Percentiles rank a stretch among this genome's conserved stretches.
phyloP scores from a whole-genome alignment of 805 yeast species.

The Cephaloascus albidus region DNA sequence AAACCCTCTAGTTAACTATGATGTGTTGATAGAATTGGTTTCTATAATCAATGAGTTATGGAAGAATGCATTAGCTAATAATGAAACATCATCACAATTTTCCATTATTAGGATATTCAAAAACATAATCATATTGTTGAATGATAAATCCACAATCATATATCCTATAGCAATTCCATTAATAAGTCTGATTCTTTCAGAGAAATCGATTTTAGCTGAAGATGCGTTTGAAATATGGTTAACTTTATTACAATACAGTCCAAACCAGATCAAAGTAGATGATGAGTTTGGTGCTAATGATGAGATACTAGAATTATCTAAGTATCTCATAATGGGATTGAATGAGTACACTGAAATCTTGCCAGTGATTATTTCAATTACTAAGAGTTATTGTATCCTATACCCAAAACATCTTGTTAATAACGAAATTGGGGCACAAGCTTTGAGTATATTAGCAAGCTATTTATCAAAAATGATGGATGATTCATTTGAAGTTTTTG shows the following conservation, averaged over 20 bases:
- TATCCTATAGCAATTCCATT: conserved; percentile 58
- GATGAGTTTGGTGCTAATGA: conserved; percentile 10
- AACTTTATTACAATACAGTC: conserved; percentile 54
- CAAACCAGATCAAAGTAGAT: conserved; percentile 15
- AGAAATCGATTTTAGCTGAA: conserved; percentile 58
- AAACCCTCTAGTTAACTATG: conserved; percentile 50
- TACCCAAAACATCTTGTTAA: conserved; percentile 30
- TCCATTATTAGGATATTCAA: conserved; percentile 43
- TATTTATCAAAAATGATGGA: conserved; percentile 59
- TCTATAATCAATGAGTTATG: conserved; percentile 62
- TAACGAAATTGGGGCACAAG: conserved; percentile 23
- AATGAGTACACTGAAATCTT: conserved; percentile 66
- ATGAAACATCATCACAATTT: conserved; percentile 27
- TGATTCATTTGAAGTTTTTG: conserved; percentile 51
- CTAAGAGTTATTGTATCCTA: conserved; percentile 52
- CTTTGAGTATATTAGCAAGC: conserved; percentile 40
- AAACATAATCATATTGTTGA: conserved; percentile 46
- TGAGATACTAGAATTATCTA: conserved; percentile 34
- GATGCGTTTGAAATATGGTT: conserved; percentile 86
- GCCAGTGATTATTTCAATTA: conserved; percentile 50
- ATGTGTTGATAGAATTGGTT: conserved; percentile 41
- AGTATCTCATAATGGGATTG: conserved; percentile 47
- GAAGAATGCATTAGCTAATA: conserved; percentile 39
- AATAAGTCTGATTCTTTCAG: conserved; percentile 52
- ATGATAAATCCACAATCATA: conserved; percentile 36